These are phyloP conservation scores for Phytophthora sp. DNA, from an alignment of 352 stramenopile species.

Conservation along the genomic window DNA sequence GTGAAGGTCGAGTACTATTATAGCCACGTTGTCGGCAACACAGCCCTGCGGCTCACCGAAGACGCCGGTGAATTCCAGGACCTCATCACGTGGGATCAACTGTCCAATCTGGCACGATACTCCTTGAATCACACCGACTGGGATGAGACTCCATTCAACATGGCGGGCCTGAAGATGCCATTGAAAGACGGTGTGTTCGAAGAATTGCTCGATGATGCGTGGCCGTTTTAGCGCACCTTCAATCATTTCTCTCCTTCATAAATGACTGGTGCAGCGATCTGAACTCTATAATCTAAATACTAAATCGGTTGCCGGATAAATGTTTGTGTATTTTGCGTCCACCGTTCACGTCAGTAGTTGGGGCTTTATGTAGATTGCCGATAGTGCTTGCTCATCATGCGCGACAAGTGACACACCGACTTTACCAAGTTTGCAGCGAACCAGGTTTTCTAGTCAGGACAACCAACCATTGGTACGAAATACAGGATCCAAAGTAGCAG, in stretches of 20 bases:
- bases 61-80: constrained; percentile 27
- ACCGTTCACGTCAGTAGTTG: no score
- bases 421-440: no score
- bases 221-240: constrained; percentile 23
- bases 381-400: no score
- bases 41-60: constrained; percentile 26
- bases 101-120: constrained; percentile 22
- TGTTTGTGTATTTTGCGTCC: no score
- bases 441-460: no score
- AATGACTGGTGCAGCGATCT: neutral
- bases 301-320: no score
- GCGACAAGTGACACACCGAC: no score
- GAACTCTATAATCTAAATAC: constrained; percentile 9
- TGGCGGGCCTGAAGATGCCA: constrained; percentile 22
- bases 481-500: no score
- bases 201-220: constrained; percentile 22
- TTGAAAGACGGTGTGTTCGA: constrained; percentile 28
- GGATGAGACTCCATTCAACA: constrained; percentile 19
- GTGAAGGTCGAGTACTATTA: constrained; percentile 36
- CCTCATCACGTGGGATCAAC: constrained; percentile 32
- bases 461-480: no score
- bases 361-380: no score
- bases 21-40: constrained; percentile 24
- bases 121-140: constrained; percentile 31
- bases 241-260: neutral